Evolutionary conservation across 139 green algal genomes (phyloP).

Genomic region (Volvox africanus): DNA sequence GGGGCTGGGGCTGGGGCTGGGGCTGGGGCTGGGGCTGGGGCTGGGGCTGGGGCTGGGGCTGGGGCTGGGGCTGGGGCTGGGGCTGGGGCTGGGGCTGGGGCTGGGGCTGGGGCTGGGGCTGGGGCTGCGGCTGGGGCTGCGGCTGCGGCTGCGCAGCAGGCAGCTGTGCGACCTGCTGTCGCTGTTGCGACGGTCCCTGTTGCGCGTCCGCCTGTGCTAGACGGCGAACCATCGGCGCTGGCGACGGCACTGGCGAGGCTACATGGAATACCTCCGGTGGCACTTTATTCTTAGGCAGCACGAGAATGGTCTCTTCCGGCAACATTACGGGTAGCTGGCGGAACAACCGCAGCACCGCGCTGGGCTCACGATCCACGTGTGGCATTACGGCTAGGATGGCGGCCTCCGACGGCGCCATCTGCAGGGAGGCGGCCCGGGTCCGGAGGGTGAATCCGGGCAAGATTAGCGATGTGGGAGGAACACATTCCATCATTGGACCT

Average conservation of each 20-base stretch:
- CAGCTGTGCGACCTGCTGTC: not conserved
- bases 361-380: not conserved
- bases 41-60: too few relatives aligned
- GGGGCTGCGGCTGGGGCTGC: too few relatives aligned
- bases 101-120: too few relatives aligned
- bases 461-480: too few relatives aligned
- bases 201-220: not conserved
- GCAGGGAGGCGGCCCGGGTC: not conserved
- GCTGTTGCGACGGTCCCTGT: not conserved
- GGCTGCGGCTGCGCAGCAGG: not conserved
- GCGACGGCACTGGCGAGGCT: not conserved
- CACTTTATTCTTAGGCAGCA: not conserved
- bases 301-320: conserved; percentile 7
- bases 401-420: not conserved
- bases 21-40: too few relatives aligned
- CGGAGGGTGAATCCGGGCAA: not conserved
- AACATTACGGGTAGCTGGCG: conserved; percentile 11
- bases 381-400: conserved; percentile 6
- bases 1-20: too few relatives aligned
- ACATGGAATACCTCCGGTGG: not conserved
- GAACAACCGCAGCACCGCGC: not conserved
- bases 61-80: too few relatives aligned
- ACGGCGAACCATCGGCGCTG: not conserved
- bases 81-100: too few relatives aligned
- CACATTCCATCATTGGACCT: too few relatives aligned